These are phyloP conservation scores for Mortierella claussenii DNA, from an alignment of 192 early-diverging fungal genomes.

Conservation along the genomic window DNA sequence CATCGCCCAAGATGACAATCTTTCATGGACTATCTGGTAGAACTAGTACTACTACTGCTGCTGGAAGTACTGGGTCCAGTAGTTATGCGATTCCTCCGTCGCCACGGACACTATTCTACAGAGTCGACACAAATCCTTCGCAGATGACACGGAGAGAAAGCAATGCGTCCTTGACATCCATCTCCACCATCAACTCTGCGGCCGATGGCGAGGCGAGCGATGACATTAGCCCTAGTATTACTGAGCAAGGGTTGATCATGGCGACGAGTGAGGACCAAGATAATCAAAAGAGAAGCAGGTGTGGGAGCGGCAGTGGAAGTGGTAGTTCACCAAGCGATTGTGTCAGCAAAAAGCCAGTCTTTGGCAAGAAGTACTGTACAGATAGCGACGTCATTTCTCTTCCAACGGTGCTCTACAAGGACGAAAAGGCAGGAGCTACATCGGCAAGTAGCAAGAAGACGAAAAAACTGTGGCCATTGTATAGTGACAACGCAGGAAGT, in stretches of 20 bases:
- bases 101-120: neutral
- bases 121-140: neutral
- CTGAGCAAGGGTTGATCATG: no score
- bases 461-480: conserved; percentile 5
- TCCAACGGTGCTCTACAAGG: neutral
- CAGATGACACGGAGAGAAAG: conserved; percentile 1
- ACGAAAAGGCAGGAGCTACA: neutral
- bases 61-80: no score
- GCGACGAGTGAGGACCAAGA: neutral
- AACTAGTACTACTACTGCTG: neutral
- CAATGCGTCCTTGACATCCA: conserved; percentile 9
- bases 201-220: neutral
- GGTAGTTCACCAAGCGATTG: neutral
- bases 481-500: neutral
- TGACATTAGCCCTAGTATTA: neutral
- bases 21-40: neutral
- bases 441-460: neutral
- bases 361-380: neutral
- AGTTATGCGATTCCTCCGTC: neutral
- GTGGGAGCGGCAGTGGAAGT: neutral
- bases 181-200: conserved; percentile 6
- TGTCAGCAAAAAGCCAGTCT: neutral
- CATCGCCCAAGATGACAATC: conserved; percentile 8
- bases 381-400: neutral
- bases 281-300: neutral